These are phyloP conservation scores for Teunomyces kruisii DNA, from an alignment of 805 yeast species.

Conservation along the genomic window DNA sequence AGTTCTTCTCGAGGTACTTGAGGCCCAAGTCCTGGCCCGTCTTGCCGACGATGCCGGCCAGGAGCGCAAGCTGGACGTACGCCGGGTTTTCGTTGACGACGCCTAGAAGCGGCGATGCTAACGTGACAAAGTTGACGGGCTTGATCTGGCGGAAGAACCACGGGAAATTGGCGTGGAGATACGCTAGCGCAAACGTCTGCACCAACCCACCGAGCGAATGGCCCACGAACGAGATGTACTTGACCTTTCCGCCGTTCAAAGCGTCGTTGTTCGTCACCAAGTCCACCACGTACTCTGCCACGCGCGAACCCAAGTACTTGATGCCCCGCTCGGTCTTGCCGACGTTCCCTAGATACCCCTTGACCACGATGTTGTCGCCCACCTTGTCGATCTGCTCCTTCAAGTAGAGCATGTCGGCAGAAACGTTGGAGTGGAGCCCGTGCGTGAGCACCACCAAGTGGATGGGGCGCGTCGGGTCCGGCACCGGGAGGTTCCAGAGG, in stretches of 20 bases:
- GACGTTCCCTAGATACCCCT: conserved; percentile 81
- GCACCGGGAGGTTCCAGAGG: conserved; percentile 71
- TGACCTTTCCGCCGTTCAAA: conserved; percentile 38
- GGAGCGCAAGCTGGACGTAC: conserved; percentile 78
- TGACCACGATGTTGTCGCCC: conserved; percentile 67
- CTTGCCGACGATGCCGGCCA: conserved; percentile 86
- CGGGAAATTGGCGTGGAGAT: conserved; percentile 67
- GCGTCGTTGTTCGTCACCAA: conserved; percentile 46
- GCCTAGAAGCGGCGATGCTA: conserved; percentile 90
- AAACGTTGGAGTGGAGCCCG: conserved; percentile 86
- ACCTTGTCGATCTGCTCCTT: conserved; percentile 72
- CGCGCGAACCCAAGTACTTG: conserved; percentile 75
- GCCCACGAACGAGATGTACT: conserved; percentile 79
- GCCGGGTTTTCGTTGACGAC: conserved; percentile 85
- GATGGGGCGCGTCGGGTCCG: conserved; percentile 50
- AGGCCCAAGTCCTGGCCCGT: conserved; percentile 91
- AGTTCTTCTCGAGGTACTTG: conserved; percentile 39
- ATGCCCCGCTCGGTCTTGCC: conserved; percentile 90
- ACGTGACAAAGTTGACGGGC: conserved; percentile 76
- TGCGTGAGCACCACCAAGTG: conserved; percentile 88
- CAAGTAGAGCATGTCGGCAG: conserved; percentile 86
- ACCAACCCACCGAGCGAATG: conserved; percentile 94
- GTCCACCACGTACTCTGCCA: conserved; percentile 71
- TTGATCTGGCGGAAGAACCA: conserved; percentile 61
- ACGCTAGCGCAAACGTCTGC: conserved; percentile 88